phyloP scores from a whole-genome alignment of 2,329 filamentous ascomycete genomes.

The Fusarium concolor region DNA sequence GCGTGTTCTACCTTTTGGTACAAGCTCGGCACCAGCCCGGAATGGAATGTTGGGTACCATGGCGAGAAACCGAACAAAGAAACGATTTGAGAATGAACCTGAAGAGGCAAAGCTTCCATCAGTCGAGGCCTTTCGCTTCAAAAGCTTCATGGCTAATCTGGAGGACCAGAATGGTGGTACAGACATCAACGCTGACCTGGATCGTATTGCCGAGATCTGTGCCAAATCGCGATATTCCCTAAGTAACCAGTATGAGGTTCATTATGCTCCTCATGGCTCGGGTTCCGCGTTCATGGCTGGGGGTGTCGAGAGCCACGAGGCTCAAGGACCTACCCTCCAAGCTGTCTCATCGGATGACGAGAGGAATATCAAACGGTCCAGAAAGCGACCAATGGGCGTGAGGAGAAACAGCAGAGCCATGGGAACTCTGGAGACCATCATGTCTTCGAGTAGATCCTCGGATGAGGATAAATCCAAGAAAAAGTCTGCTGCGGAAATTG shows the following conservation, averaged over 20 bases:
- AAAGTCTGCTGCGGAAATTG: constrained; percentile 67
- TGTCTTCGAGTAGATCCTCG: constrained; percentile 73
- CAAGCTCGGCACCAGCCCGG: constrained; percentile 48
- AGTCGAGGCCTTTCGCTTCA: constrained; percentile 73
- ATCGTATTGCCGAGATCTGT: constrained; percentile 75
- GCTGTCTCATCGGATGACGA: constrained; percentile 69
- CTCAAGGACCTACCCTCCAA: constrained; percentile 66
- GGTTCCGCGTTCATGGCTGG: constrained; percentile 60
- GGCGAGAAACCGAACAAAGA: constrained; percentile 57
- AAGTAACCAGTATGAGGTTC: constrained; percentile 75
- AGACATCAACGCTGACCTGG: constrained; percentile 68
- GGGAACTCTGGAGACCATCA: constrained; percentile 74
- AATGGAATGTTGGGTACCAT: constrained; percentile 58
- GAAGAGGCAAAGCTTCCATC: constrained; percentile 65
- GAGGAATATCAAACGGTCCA: constrained; percentile 53
- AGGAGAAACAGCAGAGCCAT: constrained; percentile 66
- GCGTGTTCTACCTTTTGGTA: constrained; percentile 51
- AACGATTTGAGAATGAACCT: constrained; percentile 45
- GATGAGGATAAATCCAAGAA: constrained; percentile 72
- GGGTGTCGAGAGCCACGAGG: constrained; percentile 48
- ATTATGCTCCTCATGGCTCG: constrained; percentile 71
- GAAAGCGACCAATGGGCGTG: constrained; percentile 55
- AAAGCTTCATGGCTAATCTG: constrained; percentile 70
- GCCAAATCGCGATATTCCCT: constrained; percentile 72
- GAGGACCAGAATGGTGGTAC: constrained; percentile 56